Conservation (phyloP, 208 protist genomes). For the Wallacemonas collosoma region DNA sequence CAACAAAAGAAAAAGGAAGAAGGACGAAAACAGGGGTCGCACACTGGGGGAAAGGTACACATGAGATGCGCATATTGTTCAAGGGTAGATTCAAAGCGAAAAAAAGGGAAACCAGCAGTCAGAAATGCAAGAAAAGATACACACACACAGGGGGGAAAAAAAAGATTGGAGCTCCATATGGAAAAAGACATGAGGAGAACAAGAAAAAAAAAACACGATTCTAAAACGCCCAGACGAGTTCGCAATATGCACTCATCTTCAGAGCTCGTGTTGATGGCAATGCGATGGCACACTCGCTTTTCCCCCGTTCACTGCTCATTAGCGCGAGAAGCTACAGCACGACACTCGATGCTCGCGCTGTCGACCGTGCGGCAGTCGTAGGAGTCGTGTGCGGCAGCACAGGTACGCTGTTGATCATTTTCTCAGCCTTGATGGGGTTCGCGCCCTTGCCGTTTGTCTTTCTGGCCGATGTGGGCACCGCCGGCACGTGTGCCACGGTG, state of each 20-base stretch:
- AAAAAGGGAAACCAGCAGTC: no score
- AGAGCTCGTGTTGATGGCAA: no score
- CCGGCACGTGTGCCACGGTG: neutral
- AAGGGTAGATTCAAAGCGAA: neutral
- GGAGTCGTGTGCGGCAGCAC: neutral
- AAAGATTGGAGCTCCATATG: neutral
- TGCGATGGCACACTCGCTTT: no score
- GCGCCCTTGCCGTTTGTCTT: neutral
- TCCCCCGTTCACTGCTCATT: no score
- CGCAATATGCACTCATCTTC: no score
- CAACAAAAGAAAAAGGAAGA: constrained; percentile 6
- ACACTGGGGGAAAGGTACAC: neutral
- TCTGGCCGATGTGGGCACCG: neutral
- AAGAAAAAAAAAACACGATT: neutral
- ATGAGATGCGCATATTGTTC: neutral
- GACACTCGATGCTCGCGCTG: neutral
- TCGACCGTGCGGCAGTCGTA: neutral
- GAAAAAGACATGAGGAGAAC: neutral
- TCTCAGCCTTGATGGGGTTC: neutral
- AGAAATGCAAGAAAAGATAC: constrained; percentile 1
- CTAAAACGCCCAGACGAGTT: no score
- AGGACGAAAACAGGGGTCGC: neutral
- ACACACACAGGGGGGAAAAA: neutral
- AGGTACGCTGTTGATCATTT: neutral
- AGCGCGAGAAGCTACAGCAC: neutral